Evolutionary conservation across 352 stramenopile genomes (phyloP).

Genomic region (Phytophthora pini): DNA sequence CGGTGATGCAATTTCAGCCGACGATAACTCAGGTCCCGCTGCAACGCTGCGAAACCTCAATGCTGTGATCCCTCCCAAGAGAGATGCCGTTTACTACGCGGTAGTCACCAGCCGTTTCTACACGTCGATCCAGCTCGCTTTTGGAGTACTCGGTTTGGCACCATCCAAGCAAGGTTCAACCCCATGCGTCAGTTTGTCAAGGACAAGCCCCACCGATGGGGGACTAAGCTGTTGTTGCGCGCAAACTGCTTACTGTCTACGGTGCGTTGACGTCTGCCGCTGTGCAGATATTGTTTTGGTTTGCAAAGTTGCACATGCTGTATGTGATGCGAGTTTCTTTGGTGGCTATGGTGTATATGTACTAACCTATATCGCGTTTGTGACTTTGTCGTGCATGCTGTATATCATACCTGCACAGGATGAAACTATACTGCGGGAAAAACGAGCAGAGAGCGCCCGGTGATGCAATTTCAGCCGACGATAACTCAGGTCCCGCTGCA

Average conservation of each 20-base stretch:
- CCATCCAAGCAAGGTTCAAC: not conserved
- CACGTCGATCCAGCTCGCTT: not conserved
- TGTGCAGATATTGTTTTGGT: not conserved
- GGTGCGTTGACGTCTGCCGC: not conserved
- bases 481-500: not conserved
- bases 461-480: not conserved
- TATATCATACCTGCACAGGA: not conserved
- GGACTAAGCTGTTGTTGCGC: not conserved
- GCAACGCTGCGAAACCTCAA: not conserved
- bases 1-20: not conserved
- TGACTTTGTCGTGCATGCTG: not conserved
- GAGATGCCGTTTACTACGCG: not conserved
- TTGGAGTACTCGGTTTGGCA: not conserved
- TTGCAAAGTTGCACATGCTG: too few species aligned
- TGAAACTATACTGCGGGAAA: not conserved
- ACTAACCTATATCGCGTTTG: not conserved
- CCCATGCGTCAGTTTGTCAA: not conserved
- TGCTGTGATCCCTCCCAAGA: not conserved
- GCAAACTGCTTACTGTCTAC: not conserved
- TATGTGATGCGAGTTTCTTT: too few species aligned
- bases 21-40: not conserved
- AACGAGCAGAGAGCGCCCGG: not conserved
- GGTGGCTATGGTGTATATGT: too few species aligned
- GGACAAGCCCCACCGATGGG: not conserved
- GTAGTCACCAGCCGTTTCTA: not conserved